Percentiles rank a stretch among this genome's conserved stretches.
Evolutionary conservation across 176 grass and related monocot species (phyloP).

Genomic region (bread wheat (Triticum aestivum)): DNA sequence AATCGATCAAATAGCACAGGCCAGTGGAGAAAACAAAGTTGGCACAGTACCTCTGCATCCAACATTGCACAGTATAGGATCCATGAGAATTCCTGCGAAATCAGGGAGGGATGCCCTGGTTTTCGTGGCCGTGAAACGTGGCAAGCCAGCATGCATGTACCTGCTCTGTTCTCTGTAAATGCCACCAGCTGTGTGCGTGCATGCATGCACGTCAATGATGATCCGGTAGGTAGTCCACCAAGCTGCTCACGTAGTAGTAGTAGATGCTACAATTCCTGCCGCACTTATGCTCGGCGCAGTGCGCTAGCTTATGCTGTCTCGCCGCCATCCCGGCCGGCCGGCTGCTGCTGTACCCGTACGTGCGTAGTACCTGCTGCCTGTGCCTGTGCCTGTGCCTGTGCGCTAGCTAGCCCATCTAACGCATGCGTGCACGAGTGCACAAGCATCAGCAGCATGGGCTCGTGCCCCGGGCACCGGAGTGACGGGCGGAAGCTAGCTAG

Average conservation of each 20-base stretch:
- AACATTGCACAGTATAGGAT: background rate
- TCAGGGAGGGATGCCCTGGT: background rate
- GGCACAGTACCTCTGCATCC: background rate
- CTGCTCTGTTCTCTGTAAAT: background rate
- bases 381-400: background rate
- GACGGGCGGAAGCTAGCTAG: background rate
- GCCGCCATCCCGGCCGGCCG: background rate
- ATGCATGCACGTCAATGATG: slow-evolving; percentile 11
- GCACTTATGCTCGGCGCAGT: background rate
- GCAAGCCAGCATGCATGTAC: background rate
- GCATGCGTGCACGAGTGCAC: background rate
- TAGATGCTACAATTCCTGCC: background rate
- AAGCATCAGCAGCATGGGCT: background rate
- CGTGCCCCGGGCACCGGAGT: background rate
- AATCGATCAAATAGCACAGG: background rate
- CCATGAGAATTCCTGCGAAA: background rate
- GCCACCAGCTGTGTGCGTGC: background rate
- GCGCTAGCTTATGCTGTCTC: background rate
- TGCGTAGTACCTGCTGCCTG: background rate
- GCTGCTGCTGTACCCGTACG: background rate
- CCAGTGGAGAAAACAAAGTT: background rate
- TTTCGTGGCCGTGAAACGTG: background rate
- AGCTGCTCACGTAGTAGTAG: background rate
- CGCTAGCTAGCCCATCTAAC: background rate
- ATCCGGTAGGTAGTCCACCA: background rate